Percentiles rank a stretch among this genome's conserved stretches.
Evolutionary conservation across 192 early-diverging fungal genomes (phyloP).

Genomic region (Coemansia sp.): DNA sequence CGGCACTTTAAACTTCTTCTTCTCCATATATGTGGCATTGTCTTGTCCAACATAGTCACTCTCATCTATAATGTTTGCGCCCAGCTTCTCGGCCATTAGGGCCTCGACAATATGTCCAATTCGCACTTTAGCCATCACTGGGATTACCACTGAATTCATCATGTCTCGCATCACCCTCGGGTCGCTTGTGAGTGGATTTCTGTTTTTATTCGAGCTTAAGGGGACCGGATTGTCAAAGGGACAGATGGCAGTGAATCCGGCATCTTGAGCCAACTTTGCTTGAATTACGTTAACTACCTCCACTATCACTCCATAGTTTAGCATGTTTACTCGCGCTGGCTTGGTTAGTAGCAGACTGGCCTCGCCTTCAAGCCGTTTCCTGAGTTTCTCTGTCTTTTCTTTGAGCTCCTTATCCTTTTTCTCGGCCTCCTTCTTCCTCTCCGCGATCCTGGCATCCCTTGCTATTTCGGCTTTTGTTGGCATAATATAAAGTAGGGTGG

Average conservation of each 20-base stretch:
- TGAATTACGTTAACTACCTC: not conserved
- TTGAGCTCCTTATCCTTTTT: not conserved
- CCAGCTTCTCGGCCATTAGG: slow-evolving; percentile 79
- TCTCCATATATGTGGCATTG: slow-evolving; percentile 81
- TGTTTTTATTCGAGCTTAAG: not conserved
- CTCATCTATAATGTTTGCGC: slow-evolving; percentile 92
- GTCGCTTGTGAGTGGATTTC: not conserved
- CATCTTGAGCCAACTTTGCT: not conserved
- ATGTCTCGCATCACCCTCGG: not conserved
- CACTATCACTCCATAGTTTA: not conserved
- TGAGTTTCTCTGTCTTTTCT: not conserved
- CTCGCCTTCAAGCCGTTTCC: not conserved
- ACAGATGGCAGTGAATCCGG: not conserved
- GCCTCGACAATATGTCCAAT: slow-evolving; percentile 15
- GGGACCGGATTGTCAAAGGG: not conserved
- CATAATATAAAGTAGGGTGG: not conserved
- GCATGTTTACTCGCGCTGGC: not conserved
- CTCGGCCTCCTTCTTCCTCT: not conserved
- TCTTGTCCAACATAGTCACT: slow-evolving; percentile 69
- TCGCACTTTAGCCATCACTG: slow-evolving; percentile 10
- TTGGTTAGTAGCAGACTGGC: not conserved
- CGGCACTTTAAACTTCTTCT: slow-evolving; percentile 80
- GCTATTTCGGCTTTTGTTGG: not conserved
- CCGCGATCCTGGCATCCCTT: not conserved
- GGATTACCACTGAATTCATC: slow-evolving; percentile 8